Percentiles rank a stretch among this genome's conserved stretches.
Evolutionary conservation across 805 yeast species (phyloP).

Genomic region (Spathaspora girioi): DNA sequence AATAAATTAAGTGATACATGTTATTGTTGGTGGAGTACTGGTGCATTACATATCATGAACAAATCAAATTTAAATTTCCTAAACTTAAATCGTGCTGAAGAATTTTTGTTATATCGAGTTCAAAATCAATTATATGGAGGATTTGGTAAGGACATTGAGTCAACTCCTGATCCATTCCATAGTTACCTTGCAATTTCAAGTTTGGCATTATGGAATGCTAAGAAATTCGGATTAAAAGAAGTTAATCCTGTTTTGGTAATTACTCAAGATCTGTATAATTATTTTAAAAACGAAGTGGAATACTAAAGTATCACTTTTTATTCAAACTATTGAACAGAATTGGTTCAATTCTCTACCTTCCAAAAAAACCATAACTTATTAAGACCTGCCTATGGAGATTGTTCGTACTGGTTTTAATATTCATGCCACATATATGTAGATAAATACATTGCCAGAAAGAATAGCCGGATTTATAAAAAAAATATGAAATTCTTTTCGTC

Average conservation of each 20-base stretch:
- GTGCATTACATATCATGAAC: slow-evolving; percentile 46
- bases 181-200: slow-evolving; percentile 56
- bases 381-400: too few relatives aligned
- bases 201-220: slow-evolving; percentile 16
- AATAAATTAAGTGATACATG: slow-evolving; percentile 85
- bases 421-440: too few relatives aligned
- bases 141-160: slow-evolving; percentile 61
- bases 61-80: slow-evolving; percentile 23
- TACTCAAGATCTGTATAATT: slow-evolving; percentile 13
- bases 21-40: slow-evolving; percentile 81
- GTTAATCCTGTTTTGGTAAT: slow-evolving; percentile 28
- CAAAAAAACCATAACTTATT: too few relatives aligned
- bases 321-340: too few relatives aligned
- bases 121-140: slow-evolving; percentile 73
- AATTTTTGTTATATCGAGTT: slow-evolving; percentile 50
- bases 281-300: slow-evolving; percentile 2
- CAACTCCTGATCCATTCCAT: slow-evolving; percentile 70
- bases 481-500: neutral
- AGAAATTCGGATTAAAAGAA: slow-evolving; percentile 9
- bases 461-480: neutral
- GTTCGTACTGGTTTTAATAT: too few relatives aligned
- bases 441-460: too few relatives aligned
- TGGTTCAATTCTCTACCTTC: too few relatives aligned
- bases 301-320: too few relatives aligned
- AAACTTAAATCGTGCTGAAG: slow-evolving; percentile 28